Conservation (phyloP, 2,329 filamentous ascomycete species). For the Venturia nashicola region DNA sequence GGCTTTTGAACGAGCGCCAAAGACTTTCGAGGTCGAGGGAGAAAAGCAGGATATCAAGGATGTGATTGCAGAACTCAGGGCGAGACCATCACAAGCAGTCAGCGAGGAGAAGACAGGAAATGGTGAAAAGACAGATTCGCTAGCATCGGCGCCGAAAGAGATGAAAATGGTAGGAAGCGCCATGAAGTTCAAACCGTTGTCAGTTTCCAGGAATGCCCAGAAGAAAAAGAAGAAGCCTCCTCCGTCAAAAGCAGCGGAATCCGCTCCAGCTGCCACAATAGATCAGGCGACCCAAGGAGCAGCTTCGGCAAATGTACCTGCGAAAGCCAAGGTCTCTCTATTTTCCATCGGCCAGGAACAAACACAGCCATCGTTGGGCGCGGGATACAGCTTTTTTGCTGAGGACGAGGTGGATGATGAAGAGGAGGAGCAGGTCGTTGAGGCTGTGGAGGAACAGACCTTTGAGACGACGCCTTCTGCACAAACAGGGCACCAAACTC, state of each 20-base stretch:
- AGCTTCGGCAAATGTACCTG: conserved; percentile 13
- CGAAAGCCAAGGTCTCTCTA: conserved; percentile 52
- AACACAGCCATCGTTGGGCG: conserved; percentile 16
- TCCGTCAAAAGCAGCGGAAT: conserved; percentile 13
- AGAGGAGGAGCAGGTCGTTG: conserved; percentile 4
- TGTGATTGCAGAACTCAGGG: conserved; percentile 17
- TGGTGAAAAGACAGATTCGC: conserved; percentile 13
- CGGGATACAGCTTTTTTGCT: not conserved
- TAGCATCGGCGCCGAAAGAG: conserved; percentile 20
- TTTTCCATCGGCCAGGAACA: conserved; percentile 48
- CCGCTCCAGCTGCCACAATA: conserved; percentile 14
- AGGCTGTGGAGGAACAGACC: not conserved
- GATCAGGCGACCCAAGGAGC: conserved; percentile 13
- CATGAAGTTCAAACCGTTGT: conserved; percentile 80
- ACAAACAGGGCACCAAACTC: conserved; percentile 16
- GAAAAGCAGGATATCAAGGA: conserved; percentile 24
- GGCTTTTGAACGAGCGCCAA: conserved; percentile 57
- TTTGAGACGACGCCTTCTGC: conserved; percentile 5
- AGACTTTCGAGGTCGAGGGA: conserved; percentile 11
- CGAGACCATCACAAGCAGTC: conserved; percentile 13
- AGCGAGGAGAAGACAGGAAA: conserved; percentile 17
- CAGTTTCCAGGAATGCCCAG: conserved; percentile 61
- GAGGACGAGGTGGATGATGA: conserved; percentile 6
- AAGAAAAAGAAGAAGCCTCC: conserved; percentile 46
- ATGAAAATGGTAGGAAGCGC: conserved; percentile 65